phyloP scores from a whole-genome alignment of 495 filamentous ascomycete genomes.

The Tuber umbilicatum region DNA sequence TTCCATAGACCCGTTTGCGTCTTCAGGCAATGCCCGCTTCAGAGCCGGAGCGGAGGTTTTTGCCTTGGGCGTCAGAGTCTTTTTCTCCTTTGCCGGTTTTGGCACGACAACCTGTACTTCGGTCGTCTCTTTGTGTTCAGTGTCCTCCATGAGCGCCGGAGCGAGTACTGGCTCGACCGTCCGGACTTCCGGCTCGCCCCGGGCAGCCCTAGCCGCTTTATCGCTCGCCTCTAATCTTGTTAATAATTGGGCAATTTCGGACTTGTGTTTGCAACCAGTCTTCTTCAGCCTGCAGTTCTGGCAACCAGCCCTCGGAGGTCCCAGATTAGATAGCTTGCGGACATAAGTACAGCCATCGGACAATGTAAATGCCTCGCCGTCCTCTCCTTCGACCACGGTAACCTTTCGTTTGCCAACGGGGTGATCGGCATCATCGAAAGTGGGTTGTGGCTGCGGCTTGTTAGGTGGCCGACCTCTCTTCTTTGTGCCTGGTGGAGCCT shows the following conservation, averaged over 20 bases:
- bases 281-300: constrained; percentile 40
- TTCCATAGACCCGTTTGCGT: constrained; percentile 1
- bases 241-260: constrained; percentile 35
- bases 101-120: constrained; percentile 8
- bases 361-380: constrained; percentile 32
- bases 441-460: constrained; percentile 1
- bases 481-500: constrained; percentile 15
- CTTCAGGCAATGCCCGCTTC: constrained; percentile 15
- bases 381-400: constrained; percentile 15
- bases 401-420: constrained; percentile 14
- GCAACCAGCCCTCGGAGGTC: constrained; percentile 37
- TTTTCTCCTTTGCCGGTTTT: constrained; percentile 10
- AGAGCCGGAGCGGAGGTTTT: constrained; percentile 4
- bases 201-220: constrained; percentile 17
- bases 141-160: constrained; percentile 6
- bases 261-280: constrained; percentile 40
- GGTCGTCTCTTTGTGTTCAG: not conserved
- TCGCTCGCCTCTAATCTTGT: constrained; percentile 26
- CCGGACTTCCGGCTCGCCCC: constrained; percentile 8
- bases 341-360: constrained; percentile 39
- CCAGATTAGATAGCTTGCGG: constrained; percentile 37
- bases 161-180: constrained; percentile 3
- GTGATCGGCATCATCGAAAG: not conserved
- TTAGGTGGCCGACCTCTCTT: constrained; percentile 24
- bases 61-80: constrained; percentile 11